phyloP scores from a whole-genome alignment of 1,139 yeast genomes.

The Pichia sp. region DNA sequence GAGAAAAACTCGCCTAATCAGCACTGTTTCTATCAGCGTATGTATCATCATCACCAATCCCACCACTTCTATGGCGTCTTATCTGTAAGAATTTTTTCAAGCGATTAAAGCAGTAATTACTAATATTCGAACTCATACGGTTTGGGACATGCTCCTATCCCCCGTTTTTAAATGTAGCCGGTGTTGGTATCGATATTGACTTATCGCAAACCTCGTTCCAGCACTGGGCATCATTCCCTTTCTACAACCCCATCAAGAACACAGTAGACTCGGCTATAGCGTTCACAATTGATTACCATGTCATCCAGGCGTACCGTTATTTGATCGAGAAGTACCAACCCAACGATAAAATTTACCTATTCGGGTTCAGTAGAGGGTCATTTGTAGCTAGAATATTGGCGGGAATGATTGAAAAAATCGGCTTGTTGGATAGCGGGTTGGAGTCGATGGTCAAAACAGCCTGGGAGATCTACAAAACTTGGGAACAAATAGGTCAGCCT shows the following conservation, averaged over 20 bases:
- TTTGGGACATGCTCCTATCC: not conserved
- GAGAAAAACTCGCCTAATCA: slow-evolving; percentile 38
- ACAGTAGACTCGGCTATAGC: slow-evolving; percentile 51
- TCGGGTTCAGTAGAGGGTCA: slow-evolving; percentile 65
- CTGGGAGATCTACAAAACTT: slow-evolving; percentile 55
- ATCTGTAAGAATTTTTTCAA: too few species aligned
- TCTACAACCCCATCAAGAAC: not conserved
- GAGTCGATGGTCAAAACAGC: slow-evolving; percentile 54
- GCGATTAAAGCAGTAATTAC: not conserved
- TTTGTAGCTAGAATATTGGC: slow-evolving; percentile 58
- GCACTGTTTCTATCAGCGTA: slow-evolving; percentile 61
- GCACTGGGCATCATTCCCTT: not conserved
- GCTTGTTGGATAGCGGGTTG: slow-evolving; percentile 48
- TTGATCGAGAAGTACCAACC: slow-evolving; percentile 43
- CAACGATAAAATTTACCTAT: slow-evolving; percentile 50
- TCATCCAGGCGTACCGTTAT: slow-evolving; percentile 51
- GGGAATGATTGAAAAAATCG: slow-evolving; percentile 61
- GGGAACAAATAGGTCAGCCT: slow-evolving; percentile 63
- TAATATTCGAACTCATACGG: not conserved
- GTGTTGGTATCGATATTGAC: slow-evolving; percentile 51
- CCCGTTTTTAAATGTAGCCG: slow-evolving; percentile 35
- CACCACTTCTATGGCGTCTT: not conserved
- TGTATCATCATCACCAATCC: slow-evolving; percentile 8
- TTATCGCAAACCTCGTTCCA: slow-evolving; percentile 33
- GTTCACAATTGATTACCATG: slow-evolving; percentile 49